phyloP scores from a whole-genome alignment of 192 early-diverging fungal genomes.

The Geranomyces variabilis region DNA sequence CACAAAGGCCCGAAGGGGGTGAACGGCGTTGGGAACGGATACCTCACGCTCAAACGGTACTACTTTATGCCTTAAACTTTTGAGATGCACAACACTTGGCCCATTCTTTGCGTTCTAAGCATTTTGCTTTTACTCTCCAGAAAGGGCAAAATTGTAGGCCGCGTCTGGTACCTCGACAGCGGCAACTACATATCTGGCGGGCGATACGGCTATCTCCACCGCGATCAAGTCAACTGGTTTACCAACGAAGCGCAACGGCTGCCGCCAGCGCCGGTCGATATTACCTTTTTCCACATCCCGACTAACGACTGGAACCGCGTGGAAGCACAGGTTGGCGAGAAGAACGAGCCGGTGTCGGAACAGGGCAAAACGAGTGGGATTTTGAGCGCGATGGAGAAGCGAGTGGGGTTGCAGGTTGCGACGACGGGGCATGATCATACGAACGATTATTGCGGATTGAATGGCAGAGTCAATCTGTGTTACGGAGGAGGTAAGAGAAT shows the following conservation, averaged over 20 bases:
- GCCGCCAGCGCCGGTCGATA: neutral
- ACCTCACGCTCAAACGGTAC: neutral
- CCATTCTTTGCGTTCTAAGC: too few species aligned
- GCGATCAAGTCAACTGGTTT: constrained; percentile 1
- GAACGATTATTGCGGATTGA: neutral
- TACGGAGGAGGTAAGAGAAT: too few species aligned
- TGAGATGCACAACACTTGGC: neutral
- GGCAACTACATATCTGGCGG: constrained; percentile 3
- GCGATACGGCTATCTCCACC: neutral
- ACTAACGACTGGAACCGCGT: constrained; percentile 8
- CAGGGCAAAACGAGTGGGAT: neutral
- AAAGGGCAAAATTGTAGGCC: neutral
- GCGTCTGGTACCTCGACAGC: constrained; percentile 13
- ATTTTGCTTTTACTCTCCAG: neutral
- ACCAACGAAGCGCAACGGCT: neutral
- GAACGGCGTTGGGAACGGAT: neutral
- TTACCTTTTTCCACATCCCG: constrained; percentile 8
- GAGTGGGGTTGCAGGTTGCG: neutral
- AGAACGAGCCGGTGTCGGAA: neutral
- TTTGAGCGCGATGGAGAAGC: neutral
- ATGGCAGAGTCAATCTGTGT: too few species aligned
- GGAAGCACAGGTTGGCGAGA: neutral
- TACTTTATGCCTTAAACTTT: neutral
- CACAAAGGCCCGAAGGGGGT: constrained; percentile 1
- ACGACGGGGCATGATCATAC: neutral